Conservation (phyloP, 129 eudicot genomes). For the Pulicaria dysenterica region DNA sequence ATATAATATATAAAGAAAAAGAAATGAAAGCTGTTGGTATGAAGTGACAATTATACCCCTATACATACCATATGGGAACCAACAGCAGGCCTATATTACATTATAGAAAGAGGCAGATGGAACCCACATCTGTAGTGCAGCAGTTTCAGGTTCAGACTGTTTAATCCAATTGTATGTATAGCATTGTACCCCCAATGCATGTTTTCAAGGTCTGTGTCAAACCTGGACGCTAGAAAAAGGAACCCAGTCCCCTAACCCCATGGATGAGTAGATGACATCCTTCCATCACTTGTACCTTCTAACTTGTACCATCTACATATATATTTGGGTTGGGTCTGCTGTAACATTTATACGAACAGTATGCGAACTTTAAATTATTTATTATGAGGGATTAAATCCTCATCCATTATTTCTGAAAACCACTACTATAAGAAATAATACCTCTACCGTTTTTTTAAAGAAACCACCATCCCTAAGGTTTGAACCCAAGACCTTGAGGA, state of each 20-base stretch:
- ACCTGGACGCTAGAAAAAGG: neutral
- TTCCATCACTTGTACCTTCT: neutral
- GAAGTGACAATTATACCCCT: slow-evolving; percentile 26
- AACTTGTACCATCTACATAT: neutral
- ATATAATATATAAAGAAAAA: neutral
- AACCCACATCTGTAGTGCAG: slow-evolving; percentile 5
- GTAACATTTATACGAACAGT: no score
- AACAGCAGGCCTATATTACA: slow-evolving; percentile 5
- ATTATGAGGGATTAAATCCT: no score
- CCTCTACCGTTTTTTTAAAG: no score
- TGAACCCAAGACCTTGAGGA: no score
- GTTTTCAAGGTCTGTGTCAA: slow-evolving; percentile 18
- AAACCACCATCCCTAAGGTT: no score
- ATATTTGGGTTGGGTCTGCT: no score
- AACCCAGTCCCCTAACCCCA: slow-evolving; percentile 1
- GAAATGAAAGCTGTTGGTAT: neutral
- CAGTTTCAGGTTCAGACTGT: slow-evolving; percentile 25
- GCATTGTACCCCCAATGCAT: slow-evolving; percentile 8
- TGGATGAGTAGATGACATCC: slow-evolving; percentile 1
- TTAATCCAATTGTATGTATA: slow-evolving; percentile 22
- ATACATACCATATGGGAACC: neutral
- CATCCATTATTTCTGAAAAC: no score
- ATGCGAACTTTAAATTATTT: no score
- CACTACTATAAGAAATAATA: no score
- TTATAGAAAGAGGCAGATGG: neutral